A percentile compares a stretch with the other conserved stretches of the same genome.
Conservation (phyloP, 306 rosid species). For the Dryas drummondii region DNA sequence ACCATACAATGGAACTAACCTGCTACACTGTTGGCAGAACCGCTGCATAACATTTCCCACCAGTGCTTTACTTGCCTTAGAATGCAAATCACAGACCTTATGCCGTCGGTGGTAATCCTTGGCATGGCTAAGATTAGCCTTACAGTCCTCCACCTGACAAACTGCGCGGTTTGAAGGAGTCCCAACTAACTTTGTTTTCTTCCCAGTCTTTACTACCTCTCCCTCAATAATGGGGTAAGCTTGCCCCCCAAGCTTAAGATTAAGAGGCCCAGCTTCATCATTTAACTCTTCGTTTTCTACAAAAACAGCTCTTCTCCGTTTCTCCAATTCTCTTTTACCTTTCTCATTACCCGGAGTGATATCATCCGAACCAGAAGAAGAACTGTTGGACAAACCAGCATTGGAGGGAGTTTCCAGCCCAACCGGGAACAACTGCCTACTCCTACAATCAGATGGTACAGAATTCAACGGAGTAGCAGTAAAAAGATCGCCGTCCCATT, state of each 20-base stretch:
- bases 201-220: conserved; percentile 56
- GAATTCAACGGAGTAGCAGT: conserved; percentile 57
- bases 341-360: conserved; percentile 43
- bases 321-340: conserved; percentile 73
- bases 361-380: conserved; percentile 76
- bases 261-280: conserved; percentile 54
- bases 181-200: conserved; percentile 70
- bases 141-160: conserved; percentile 94
- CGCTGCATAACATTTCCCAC: conserved; percentile 82
- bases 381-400: conserved; percentile 59
- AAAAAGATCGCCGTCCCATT: conserved; percentile 92
- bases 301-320: conserved; percentile 64
- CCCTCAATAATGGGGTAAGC: conserved; percentile 57
- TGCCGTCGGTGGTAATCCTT: conserved; percentile 93
- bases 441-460: conserved; percentile 44
- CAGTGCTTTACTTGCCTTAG: conserved; percentile 77
- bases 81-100: conserved; percentile 88
- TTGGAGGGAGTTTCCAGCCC: conserved; percentile 44
- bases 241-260: conserved; percentile 69
- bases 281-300: conserved; percentile 55
- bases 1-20: conserved; percentile 47
- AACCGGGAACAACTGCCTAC: conserved; percentile 54
- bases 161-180: conserved; percentile 55
- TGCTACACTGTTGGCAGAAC: conserved; percentile 96
- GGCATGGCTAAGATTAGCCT: conserved; percentile 74